These are phyloP conservation scores for Clitopilus hobsonii DNA, from an alignment of 768 basidiomycete species.

Conservation along the genomic window DNA sequence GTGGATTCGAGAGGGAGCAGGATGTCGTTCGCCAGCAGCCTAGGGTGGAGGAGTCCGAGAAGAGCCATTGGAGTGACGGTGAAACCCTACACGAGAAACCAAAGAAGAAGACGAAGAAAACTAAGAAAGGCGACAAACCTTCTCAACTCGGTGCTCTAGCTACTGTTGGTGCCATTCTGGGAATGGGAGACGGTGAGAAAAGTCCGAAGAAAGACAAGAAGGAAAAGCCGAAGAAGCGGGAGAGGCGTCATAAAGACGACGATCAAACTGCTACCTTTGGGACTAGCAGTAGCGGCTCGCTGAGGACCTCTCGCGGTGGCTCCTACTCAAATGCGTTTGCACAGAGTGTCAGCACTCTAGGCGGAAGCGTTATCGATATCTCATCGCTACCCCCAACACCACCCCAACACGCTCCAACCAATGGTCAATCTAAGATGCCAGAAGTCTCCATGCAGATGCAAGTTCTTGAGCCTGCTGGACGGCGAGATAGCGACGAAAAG, in stretches of 20 bases:
- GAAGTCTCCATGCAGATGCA: neutral
- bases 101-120: neutral
- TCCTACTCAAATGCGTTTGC: neutral
- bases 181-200: slow-evolving; percentile 1
- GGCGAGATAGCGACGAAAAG: neutral
- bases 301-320: neutral
- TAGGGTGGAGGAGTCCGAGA: neutral
- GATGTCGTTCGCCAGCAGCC: neutral
- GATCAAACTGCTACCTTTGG: neutral
- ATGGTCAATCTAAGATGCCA: neutral
- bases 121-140: neutral
- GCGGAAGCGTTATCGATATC: slow-evolving; percentile 14
- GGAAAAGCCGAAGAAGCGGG: neutral
- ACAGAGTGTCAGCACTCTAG: neutral
- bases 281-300: neutral
- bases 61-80: neutral
- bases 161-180: neutral
- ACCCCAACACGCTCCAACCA: neutral
- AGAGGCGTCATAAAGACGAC: neutral
- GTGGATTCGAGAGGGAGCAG: neutral
- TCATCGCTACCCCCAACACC: slow-evolving; percentile 1
- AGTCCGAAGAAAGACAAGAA: neutral
- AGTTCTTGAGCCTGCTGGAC: neutral
- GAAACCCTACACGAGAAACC: neutral
- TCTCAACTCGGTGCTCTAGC: neutral